Evolutionary conservation across 495 filamentous ascomycete genomes (phyloP).

Genomic region (Baudoinia panamericana): DNA sequence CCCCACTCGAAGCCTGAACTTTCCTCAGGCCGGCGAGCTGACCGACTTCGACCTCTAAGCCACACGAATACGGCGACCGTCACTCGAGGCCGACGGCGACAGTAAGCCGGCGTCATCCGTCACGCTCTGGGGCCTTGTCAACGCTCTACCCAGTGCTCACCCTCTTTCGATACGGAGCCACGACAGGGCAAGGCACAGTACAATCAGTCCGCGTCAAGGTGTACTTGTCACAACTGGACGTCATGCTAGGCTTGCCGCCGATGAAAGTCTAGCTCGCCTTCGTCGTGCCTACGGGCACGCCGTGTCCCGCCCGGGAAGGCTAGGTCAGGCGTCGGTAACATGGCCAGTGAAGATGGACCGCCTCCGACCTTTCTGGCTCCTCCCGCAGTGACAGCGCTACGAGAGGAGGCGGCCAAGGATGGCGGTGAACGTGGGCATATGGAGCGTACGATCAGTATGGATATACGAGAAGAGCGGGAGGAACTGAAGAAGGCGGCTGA

Average conservation of each 20-base stretch:
- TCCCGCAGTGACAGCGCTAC: constrained; percentile 38
- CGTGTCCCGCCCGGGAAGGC: neutral
- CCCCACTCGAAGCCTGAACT: too few species aligned
- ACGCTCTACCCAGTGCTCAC: too few species aligned
- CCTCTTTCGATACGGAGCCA: too few species aligned
- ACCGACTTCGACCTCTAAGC: too few species aligned
- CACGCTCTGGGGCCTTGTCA: too few species aligned
- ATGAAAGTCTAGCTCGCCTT: constrained; percentile 6
- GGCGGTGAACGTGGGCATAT: constrained; percentile 36
- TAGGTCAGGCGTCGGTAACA: constrained; percentile 3
- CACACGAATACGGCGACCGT: too few species aligned
- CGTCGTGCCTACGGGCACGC: constrained; percentile 4
- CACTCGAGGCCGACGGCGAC: too few species aligned
- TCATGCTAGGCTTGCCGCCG: constrained; percentile 12
- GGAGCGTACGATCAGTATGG: constrained; percentile 48
- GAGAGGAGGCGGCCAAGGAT: constrained; percentile 38
- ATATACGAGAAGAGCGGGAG: constrained; percentile 69
- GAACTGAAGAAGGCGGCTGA: constrained; percentile 92
- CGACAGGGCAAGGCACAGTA: too few species aligned
- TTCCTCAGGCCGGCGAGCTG: too few species aligned
- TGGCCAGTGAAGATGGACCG: constrained; percentile 8
- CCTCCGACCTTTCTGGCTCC: constrained; percentile 3
- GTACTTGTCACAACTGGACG: too few species aligned
- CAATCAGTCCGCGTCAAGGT: too few species aligned
- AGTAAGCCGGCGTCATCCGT: too few species aligned